Conservation (phyloP, 2,329 filamentous ascomycete genomes). For the Capronia americana region DNA sequence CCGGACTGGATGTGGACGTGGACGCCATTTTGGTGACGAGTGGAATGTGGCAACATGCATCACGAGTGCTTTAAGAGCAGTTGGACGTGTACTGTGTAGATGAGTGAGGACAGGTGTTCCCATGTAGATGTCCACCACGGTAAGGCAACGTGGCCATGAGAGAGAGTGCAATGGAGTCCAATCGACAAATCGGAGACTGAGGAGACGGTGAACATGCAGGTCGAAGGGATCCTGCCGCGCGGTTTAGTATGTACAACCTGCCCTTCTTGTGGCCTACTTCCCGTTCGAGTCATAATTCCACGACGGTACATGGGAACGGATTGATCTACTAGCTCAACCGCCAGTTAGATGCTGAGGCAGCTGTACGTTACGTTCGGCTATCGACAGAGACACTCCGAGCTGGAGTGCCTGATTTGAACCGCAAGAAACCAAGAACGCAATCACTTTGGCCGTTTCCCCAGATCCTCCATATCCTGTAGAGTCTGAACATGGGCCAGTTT, state of each 20-base stretch:
- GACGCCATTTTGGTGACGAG: background rate
- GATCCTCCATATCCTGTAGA: conserved; percentile 30
- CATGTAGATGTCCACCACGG: background rate
- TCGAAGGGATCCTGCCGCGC: background rate
- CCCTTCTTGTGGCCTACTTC: background rate
- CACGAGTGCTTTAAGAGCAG: background rate
- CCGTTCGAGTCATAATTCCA: background rate
- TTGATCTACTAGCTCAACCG: background rate
- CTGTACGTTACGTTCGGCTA: background rate
- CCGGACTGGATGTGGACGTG: background rate
- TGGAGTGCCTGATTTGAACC: background rate
- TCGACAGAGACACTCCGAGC: background rate
- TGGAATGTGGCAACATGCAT: background rate
- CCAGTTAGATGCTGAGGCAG: background rate
- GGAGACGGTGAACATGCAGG: background rate
- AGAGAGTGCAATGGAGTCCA: background rate
- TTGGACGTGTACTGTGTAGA: background rate
- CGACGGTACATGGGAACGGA: background rate
- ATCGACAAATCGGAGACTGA: background rate
- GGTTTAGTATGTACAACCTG: background rate
- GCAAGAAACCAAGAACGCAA: background rate
- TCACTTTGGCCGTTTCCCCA: conserved; percentile 20
- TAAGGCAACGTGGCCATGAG: background rate
- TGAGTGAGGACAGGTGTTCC: background rate
- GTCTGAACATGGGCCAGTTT: conserved; percentile 33